These are phyloP conservation scores for Cymbopogon flexuosus DNA, from an alignment of 202 grass and related monocot genomes.

Conservation along the genomic window DNA sequence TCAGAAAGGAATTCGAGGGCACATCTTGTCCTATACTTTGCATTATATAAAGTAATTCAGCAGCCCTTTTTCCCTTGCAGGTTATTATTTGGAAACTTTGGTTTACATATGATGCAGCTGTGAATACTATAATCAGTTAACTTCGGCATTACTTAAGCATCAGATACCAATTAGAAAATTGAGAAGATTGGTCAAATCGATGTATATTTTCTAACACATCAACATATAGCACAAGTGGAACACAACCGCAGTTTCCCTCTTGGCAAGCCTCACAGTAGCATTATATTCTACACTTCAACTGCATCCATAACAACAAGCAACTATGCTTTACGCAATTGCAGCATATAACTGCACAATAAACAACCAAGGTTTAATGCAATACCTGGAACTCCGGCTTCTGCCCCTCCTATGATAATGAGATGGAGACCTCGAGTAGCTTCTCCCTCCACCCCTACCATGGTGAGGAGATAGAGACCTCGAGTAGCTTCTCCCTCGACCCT, in stretches of 20 bases:
- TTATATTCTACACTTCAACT: not conserved
- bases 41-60: not conserved
- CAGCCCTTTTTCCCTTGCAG: not conserved
- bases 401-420: not conserved
- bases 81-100: not conserved
- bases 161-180: not conserved
- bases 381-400: slow-evolving; percentile 49
- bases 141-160: not conserved
- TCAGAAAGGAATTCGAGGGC: not conserved
- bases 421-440: slow-evolving; percentile 40
- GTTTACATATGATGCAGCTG: not conserved
- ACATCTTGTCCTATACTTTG: not conserved
- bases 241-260: not conserved
- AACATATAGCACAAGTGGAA: not conserved
- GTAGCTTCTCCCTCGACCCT: slow-evolving; percentile 48
- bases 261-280: not conserved
- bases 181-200: not conserved
- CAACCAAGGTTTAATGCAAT: slow-evolving; percentile 5
- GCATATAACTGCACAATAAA: not conserved
- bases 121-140: not conserved
- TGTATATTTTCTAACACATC: not conserved
- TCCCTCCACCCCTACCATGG: slow-evolving; percentile 43
- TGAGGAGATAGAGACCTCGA: slow-evolving; percentile 55
- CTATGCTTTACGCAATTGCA: not conserved
- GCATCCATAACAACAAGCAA: not conserved